Evolutionary conservation across 129 eudicot genomes (phyloP), one percentile per base, ranked within the genome.

Genomic region (Arctium lappa): DNA sequence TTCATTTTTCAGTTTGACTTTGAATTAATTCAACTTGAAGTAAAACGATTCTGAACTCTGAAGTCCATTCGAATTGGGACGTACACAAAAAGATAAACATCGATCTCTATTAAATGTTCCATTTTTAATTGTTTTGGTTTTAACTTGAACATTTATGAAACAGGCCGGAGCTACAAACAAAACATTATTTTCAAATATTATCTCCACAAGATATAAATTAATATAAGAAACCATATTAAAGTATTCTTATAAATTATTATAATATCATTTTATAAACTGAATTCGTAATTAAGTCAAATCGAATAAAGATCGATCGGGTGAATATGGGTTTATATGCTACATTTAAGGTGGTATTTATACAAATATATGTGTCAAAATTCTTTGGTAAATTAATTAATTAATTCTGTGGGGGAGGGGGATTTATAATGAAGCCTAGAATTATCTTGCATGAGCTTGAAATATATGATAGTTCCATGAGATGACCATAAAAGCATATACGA

Each of bases 401-500:
- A 8, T 68, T 33, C 0, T 70, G 74, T 22, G 27, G 27, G 27
- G 27, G 44, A 40, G 60, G 60, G 8, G 53, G 53, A 44, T 48
- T 10, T 48, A 2, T 48, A 48, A 48, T 9, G 83, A 79, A 79
- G 36, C 75, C 50, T 69, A 32, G 76, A 46, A 79, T 79, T 69
- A 44, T 69, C 76, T 79, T 72, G 6, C 75, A 72, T 16, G 66
- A 74, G 74, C 29, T 82, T 75, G 75, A 36, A 82, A 65, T 82
- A 42, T 75, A 82, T 75, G 62, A 39, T 79, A 66, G 82, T 79
- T 79, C 63, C 75, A 66, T 30, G 66, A 66, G 79, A 79, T 63
- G 87, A 69, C 78, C 82, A 83, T 73, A 84, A 73, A 72, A 71
- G 72, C 37, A 29, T 78, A 78, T 36, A 42, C 27, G 27, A 22